A percentile compares a stretch with the other conserved stretches of the same genome.
phyloP scores from a whole-genome alignment of 306 rosid genomes.

The Gleditsia sinensis region DNA sequence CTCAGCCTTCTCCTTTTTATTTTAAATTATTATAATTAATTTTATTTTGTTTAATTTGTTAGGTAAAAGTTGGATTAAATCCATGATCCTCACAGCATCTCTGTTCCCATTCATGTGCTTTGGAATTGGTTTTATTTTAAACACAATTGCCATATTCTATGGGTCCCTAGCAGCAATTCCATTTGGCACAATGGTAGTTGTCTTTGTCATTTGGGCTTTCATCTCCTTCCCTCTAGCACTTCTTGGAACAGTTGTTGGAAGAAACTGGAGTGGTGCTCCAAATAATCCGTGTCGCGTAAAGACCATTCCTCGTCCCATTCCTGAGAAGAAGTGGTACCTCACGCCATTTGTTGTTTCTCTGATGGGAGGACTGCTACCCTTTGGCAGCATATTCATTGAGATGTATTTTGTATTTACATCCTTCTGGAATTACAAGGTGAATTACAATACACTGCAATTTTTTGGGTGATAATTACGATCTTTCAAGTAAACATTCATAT shows the following conservation, averaged over 20 bases:
- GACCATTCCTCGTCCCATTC: slow-evolving; percentile 99
- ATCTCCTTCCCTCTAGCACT: slow-evolving; percentile 98
- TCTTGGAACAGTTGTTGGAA: slow-evolving; percentile 98
- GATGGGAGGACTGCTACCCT: slow-evolving; percentile 99
- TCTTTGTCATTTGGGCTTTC: slow-evolving; percentile 97
- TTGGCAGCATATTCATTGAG: slow-evolving; percentile 98
- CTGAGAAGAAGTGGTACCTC: slow-evolving; percentile 99
- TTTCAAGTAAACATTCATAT: slow-evolving; percentile 19
- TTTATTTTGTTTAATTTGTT: slow-evolving; percentile 27
- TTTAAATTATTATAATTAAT: slow-evolving; percentile 12
- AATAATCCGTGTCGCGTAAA: slow-evolving; percentile 98
- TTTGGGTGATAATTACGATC: slow-evolving; percentile 3
- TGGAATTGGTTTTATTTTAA: slow-evolving; percentile 91
- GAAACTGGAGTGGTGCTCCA: slow-evolving; percentile 98
- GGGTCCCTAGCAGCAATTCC: slow-evolving; percentile 99
- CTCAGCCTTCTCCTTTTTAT: slow-evolving; percentile 14
- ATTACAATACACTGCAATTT: slow-evolving; percentile 8
- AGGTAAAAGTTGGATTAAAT: slow-evolving; percentile 98
- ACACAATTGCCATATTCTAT: slow-evolving; percentile 93
- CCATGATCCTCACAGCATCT: slow-evolving; percentile 97
- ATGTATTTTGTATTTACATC: slow-evolving; percentile 99
- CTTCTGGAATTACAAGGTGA: slow-evolving; percentile 95
- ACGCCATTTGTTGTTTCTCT: slow-evolving; percentile 93
- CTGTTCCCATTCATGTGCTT: slow-evolving; percentile 98
- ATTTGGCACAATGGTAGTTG: slow-evolving; percentile 96